Evolutionary conservation across 2,329 filamentous ascomycete genomes (phyloP), one percentile per base, ranked within the genome.

Genomic region (Penicillium sp.): DNA sequence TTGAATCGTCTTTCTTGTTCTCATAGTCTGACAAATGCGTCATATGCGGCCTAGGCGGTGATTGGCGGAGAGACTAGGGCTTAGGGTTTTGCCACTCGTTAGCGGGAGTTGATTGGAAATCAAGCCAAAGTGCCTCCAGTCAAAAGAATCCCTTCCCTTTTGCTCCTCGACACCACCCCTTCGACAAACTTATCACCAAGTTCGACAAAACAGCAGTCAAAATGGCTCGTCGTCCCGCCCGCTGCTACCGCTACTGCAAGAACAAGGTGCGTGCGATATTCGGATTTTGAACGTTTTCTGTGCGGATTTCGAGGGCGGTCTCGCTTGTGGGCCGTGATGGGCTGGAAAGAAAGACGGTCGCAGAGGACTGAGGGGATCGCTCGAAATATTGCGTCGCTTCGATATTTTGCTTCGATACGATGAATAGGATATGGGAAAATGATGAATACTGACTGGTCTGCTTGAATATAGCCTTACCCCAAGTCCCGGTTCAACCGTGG

Each of bases 221-320:
- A 87, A 99, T 99, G 95, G 95, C 95, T 81, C 93, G 95, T 85
- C 93, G 95, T 91, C 95, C 95, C 81, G 95, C 95, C 81, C 91
- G 95, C 88, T 99, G 95, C 88, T 99, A 97, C 90, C 91, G 95
- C 81, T 99, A 99, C 91, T 99, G 95, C 93, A 99, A 99, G 92
- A 99, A 98, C 91, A 97, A 97, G 93, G 93, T 96, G 82, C 85
- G 90, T 65, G 38, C 62, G 67, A 67, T 61, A 60, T 67, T 67
- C 60, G 66, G 64, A 65, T 70, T 75, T 66, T 72, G 70, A 71
- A 59, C 60, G 54, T 69, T 66, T 66, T 61, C 46, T 59, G 55
- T 53, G 61, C 54, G 63, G 65, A 60, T 61, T 65, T 58, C 17
- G 44, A 48, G 44, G 53, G 47, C 53, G 57, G 57, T 57, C 65